Percentiles rank a stretch among this genome's conserved stretches.
Conservation (phyloP, 2,329 filamentous ascomycete genomes). For the Cladosporium sphaerospermum region DNA sequence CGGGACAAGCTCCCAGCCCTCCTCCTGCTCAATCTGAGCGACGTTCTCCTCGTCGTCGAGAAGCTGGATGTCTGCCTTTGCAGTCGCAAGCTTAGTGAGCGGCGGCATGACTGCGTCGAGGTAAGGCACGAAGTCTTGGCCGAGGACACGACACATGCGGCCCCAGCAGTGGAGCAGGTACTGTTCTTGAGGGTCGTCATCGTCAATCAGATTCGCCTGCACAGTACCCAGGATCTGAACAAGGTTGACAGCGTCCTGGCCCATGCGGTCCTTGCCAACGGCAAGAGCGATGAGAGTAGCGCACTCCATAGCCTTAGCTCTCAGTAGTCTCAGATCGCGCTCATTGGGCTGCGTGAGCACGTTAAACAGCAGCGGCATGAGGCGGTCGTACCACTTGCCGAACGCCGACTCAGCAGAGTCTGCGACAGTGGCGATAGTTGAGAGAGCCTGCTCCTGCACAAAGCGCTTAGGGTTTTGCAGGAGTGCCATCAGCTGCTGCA, state of each 20-base stretch:
- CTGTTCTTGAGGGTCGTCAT: slow-evolving; percentile 92
- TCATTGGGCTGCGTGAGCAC: slow-evolving; percentile 85
- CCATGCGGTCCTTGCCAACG: slow-evolving; percentile 88
- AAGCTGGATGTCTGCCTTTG: slow-evolving; percentile 95
- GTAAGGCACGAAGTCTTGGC: slow-evolving; percentile 85
- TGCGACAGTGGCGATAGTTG: slow-evolving; percentile 97
- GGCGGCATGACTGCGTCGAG: slow-evolving; percentile 91
- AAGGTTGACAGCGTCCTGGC: slow-evolving; percentile 75
- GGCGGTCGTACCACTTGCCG: slow-evolving; percentile 85
- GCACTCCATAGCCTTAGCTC: slow-evolving; percentile 98
- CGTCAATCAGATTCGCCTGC: slow-evolving; percentile 77
- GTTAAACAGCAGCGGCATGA: slow-evolving; percentile 91
- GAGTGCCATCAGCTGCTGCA: slow-evolving; percentile 78
- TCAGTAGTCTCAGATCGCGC: slow-evolving; percentile 83
- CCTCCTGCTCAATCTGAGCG: slow-evolving; percentile 85
- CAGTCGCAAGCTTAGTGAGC: slow-evolving; percentile 79
- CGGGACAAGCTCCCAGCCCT: slow-evolving; percentile 95
- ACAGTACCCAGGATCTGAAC: slow-evolving; percentile 84
- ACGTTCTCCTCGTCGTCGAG: slow-evolving; percentile 93
- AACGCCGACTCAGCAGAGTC: slow-evolving; percentile 95
- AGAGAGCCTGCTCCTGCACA: slow-evolving; percentile 94
- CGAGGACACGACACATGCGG: slow-evolving; percentile 93
- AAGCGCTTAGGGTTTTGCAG: slow-evolving; percentile 90
- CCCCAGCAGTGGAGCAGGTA: slow-evolving; percentile 99
- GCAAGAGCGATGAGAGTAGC: slow-evolving; percentile 92